Evolutionary conservation across 2,329 filamentous ascomycete genomes (phyloP), one percentile per base, ranked within the genome.

Genomic region (Pyrenochaeta sp.): DNA sequence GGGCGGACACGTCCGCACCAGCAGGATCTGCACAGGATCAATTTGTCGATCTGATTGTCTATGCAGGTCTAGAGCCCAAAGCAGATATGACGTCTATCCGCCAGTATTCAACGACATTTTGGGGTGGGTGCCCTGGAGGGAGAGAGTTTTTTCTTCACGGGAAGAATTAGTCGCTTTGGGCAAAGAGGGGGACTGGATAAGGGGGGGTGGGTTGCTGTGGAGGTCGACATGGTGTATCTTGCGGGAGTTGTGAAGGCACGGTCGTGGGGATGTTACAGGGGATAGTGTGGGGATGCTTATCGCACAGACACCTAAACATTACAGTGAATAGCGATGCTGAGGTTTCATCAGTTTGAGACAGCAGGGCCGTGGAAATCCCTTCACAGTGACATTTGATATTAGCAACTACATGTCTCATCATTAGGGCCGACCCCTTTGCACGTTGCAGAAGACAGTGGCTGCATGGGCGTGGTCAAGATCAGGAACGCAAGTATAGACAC

Each of bases 11-110:
- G 15, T 30, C 7, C 21, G n/a, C 40, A 30, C 18, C 23, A 42
- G 27, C 23, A 46, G 18, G 47, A 55, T 60, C 47, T 43, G 36
- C 56, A 42, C 17, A 33, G 40, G 45, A 35, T 58, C 60, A 51
- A n/a, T n/a, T 33, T 50, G 63, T 60, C 60, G 61, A 67, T 67
- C 64, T 52, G 36, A 44, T 30, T 50, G 49, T 48, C 51, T 49
- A 48, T 46, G 41, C 41, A 55, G 48, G 52, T 60, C 60, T 51
- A 67, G 61, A 66, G 40, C 39, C 31, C 20, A 15, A 39, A 37
- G 23, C 43, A 21, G 35, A 40, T 46, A 63, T 67, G 61, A 67
- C 63, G 54, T 60, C 49, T 44, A 33, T 36, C 37, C 29, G 51
- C 54, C 50, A 49, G 33, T 33, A 36, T 39, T 40, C 43, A 39